Percentiles rank a stretch among this genome's conserved stretches.
Evolutionary conservation across 2,329 filamentous ascomycete species (phyloP).

Genomic region (Colletotrichum lupini): DNA sequence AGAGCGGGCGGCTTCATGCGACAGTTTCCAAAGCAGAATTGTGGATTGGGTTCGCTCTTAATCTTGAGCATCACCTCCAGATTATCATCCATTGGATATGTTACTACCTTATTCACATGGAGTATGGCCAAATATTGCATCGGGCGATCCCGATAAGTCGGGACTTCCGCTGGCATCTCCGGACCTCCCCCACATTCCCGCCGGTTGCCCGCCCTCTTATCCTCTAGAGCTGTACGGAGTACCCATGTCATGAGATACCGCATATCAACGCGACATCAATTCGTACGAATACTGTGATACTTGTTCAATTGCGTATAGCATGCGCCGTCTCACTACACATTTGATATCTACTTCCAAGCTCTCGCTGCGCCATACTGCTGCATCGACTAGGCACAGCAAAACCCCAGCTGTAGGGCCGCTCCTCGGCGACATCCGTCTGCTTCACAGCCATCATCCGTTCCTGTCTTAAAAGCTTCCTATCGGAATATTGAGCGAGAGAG

Average conservation of each 20-base stretch:
- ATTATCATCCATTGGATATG: no score
- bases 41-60: no score
- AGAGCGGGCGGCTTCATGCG: no score
- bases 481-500: background rate
- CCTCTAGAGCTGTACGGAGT: background rate
- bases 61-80: no score
- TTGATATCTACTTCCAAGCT: background rate
- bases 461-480: background rate
- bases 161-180: background rate
- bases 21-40: no score
- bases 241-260: background rate
- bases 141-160: background rate
- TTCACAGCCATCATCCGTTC: background rate
- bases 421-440: constrained; percentile 15
- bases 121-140: background rate
- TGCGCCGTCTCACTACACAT: background rate
- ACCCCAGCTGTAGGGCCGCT: background rate
- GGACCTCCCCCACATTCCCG: background rate
- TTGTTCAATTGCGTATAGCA: background rate
- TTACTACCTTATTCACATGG: no score
- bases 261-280: background rate
- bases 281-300: background rate
- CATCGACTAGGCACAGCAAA: background rate
- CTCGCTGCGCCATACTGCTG: background rate
- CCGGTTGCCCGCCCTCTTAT: background rate